These are phyloP conservation scores for Camellia oleifera DNA, from an alignment of 179 eudicot species.

Conservation along the genomic window DNA sequence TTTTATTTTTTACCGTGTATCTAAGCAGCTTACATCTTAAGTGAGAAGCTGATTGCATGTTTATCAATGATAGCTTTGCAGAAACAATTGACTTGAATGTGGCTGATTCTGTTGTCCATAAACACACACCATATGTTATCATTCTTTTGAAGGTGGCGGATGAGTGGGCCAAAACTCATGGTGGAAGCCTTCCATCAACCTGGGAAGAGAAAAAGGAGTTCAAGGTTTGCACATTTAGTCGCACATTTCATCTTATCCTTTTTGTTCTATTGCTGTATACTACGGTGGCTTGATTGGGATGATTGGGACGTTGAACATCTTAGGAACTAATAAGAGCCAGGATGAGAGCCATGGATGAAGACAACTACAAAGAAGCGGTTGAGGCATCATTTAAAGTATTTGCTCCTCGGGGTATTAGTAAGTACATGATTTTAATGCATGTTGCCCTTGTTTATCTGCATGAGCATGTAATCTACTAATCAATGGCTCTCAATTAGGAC, in stretches of 20 bases:
- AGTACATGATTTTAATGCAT: conserved; percentile 25
- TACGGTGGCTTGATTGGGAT: conserved; percentile 20
- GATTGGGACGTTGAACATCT: conserved; percentile 24
- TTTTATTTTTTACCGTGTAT: not conserved
- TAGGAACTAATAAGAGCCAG: conserved; percentile 76
- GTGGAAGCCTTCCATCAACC: conserved; percentile 75
- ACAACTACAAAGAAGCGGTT: conserved; percentile 91
- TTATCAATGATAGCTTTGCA: conserved; percentile 51
- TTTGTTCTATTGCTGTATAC: conserved; percentile 5
- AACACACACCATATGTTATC: conserved; percentile 88
- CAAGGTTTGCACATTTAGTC: conserved; percentile 54
- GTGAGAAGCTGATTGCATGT: conserved; percentile 24
- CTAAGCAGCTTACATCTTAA: conserved; percentile 9
- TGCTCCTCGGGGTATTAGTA: conserved; percentile 84
- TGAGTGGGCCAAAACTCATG: conserved; percentile 88
- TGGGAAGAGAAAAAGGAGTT: conserved; percentile 89
- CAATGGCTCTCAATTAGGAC: not conserved
- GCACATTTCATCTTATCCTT: not conserved
- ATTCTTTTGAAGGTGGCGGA: conserved; percentile 87
- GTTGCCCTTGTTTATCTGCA: not conserved
- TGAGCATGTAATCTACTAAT: conserved; percentile 10
- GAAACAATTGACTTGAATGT: conserved; percentile 74
- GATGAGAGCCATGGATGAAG: conserved; percentile 81
- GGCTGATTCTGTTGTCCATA: conserved; percentile 87
- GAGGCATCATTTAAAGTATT: conserved; percentile 92